A percentile compares a stretch with the other conserved stretches of the same genome.
phyloP scores from a whole-genome alignment of 148 eudicot genomes.

The Euryodendron excelsum region DNA sequence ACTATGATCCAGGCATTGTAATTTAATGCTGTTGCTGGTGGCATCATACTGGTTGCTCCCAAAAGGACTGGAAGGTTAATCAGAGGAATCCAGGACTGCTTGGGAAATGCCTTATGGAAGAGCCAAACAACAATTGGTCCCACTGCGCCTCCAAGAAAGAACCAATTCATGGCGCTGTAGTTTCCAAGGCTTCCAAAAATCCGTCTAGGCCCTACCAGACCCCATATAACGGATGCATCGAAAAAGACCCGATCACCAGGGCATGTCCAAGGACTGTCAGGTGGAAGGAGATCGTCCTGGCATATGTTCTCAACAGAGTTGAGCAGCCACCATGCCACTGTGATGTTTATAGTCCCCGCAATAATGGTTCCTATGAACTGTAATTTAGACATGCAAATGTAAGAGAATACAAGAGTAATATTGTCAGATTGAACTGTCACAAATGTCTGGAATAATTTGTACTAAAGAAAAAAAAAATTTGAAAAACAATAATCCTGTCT shows the following conservation, averaged over 20 bases:
- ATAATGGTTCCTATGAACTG: constrained; percentile 92
- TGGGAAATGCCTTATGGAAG: constrained; percentile 80
- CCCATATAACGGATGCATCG: constrained; percentile 98
- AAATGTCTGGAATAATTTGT: no score
- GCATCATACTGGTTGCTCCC: constrained; percentile 85
- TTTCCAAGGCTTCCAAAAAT: constrained; percentile 79
- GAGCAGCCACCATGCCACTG: constrained; percentile 90
- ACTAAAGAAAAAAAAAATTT: no score
- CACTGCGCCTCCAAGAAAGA: constrained; percentile 81
- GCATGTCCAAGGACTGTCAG: constrained; percentile 95
- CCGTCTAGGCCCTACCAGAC: constrained; percentile 83
- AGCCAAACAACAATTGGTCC: constrained; percentile 89
- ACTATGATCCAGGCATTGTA: constrained; percentile 83
- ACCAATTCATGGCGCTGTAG: constrained; percentile 90
- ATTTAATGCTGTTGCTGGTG: constrained; percentile 85
- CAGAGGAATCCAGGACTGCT: constrained; percentile 82
- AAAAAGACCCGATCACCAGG: constrained; percentile 87
- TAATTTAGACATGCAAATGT: not conserved
- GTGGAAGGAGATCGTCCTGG: constrained; percentile 69
- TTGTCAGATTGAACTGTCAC: not conserved
- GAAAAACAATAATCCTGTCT: no score
- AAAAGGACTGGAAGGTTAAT: constrained; percentile 89
- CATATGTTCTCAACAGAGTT: constrained; percentile 72
- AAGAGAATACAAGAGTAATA: no score
- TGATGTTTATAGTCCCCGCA: constrained; percentile 82